Base-by-base conservation (phyloP, 1,284 basidiomycete species). In the Somion occarium region DNA sequence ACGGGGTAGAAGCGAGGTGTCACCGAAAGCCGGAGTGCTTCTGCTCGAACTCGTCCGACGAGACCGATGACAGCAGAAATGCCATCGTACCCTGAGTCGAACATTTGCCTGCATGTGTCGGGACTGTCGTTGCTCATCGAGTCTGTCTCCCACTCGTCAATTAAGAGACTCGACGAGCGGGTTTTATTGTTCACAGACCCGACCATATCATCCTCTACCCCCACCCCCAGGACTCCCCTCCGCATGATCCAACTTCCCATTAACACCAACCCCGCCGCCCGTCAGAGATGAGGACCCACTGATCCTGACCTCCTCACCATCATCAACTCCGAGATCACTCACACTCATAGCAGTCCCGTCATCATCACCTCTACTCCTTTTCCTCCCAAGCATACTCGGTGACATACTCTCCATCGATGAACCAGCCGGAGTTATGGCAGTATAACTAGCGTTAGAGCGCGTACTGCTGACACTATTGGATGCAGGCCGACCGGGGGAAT, bases 391-490 rank as follows among this genome's bases (percentile, higher is more conserved):
- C 42, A 51, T 37, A 3, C 54, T 50, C 3, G 61, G 58, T 26
- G 61, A 57, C 44, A 51, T 30, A 19, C 50, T 41, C 26, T 48
- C 55, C 48, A 44, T 50, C 34, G 51, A 48, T 19, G 54, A 44
- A 26, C 54, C 59, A 30, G 54, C 57, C 52, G 58, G 48, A 2
- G 49, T 15, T 15, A 18, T 15, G 9, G 18, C 19, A 22, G 39
- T 18, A 41, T 41, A 41, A 18, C 9, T 9, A 26, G 24, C 52
- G 41, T 37, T 49, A 43, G 52, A 52, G 38, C 56, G 51, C 30
- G 43, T 44, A 42, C 49, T 52, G 49, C 50, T 52, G 24, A 55
- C 51, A 54, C 56, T 58, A 52, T 50, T 59, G 38, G 61, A 59
- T 53, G 61, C 53, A 15, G 60, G 57, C 22, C 59, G 58, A 15